Base-by-base conservation (phyloP, 1,284 basidiomycete species). In the Ustilago xerochloae region DNA sequence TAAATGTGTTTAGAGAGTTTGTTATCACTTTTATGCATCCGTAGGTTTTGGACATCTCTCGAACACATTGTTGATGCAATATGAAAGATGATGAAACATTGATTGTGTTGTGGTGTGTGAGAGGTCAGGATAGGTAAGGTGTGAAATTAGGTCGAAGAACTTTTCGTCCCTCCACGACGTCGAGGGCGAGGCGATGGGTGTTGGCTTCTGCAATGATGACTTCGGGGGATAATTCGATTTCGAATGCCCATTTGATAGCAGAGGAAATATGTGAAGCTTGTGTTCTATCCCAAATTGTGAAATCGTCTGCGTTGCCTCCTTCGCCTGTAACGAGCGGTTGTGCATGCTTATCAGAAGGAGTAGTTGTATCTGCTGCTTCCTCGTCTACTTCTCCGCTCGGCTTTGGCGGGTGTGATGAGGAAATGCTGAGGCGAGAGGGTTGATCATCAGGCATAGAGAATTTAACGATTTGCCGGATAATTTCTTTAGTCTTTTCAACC, bases 151-250 rank as follows among this genome's bases (percentile, higher is more conserved):
- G 62, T 12, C 26, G n/a, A 1, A 91, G 83, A 36, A 94, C 86
- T 79, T 91, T 89, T 81, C 90, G 91, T 13, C 93, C 92, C 20
- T 92, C 89, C 62, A 96, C 85, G 70, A 98, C 92, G 78, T 93
- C 88, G 77, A 36, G 32, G 0, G 94, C 90, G 68, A 99, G 86
- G 38, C 90, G 88, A 16, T 88, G 88, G 72, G 97, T 85, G 85
- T 99, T 98, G 16, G 96, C 94, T 81, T 97, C 93, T 1, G 94
- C 95, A 45, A 98, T 87, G 41, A 99, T 88, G 20, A 99, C 94
- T 77, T 97, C 93, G 15, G 90, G 89, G 5, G 90, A 90, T 78
- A 95, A 90, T 80, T 98, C 95, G 38, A 97, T 91, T 33, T 88
- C 90, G 82, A 96, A 97, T 9, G 91, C 89, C 81, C 92, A 89